Evolutionary conservation across 352 stramenopile genomes (phyloP).

Genomic region (Nothophytophthora sp.): DNA sequence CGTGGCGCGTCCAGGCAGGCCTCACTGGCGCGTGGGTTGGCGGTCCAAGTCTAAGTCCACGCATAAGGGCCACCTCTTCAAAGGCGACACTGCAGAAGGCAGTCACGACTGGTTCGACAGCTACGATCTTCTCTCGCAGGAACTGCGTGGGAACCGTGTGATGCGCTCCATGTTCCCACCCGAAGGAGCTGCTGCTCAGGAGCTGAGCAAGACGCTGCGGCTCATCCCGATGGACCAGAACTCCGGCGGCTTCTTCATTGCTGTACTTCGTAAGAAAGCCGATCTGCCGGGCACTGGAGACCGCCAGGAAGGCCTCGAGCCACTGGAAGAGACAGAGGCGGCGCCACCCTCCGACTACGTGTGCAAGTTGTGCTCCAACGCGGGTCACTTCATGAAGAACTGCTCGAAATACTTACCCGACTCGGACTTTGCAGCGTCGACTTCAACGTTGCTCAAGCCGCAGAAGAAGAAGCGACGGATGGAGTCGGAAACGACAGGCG

Average conservation of each 20-base stretch:
- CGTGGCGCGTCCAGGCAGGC: conserved; percentile 48
- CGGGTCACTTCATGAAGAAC: conserved; percentile 80
- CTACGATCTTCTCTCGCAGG: conserved; percentile 58
- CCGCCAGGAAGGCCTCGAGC: conserved; percentile 48
- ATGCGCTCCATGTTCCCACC: conserved; percentile 88
- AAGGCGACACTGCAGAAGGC: conserved; percentile 15
- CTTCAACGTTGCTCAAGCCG: conserved; percentile 22
- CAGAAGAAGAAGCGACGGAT: conserved; percentile 56
- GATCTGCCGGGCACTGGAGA: conserved; percentile 50
- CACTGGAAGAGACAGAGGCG: conserved; percentile 49
- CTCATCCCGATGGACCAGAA: conserved; percentile 98
- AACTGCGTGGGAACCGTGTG: conserved; percentile 68
- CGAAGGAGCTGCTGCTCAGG: conserved; percentile 20
- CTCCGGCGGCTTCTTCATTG: conserved; percentile 99
- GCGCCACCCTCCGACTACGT: conserved; percentile 60
- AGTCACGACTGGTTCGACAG: conserved; percentile 74
- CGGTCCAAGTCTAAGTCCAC: conserved; percentile 88
- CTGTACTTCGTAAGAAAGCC: conserved; percentile 90
- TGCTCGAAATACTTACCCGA: conserved; percentile 63
- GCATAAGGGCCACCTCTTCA: conserved; percentile 79
- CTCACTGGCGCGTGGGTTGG: conserved; percentile 78
- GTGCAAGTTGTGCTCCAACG: conserved; percentile 69
- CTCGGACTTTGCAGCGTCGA: conserved; percentile 31
- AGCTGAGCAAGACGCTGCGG: conserved; percentile 92
- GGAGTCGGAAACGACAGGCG: conserved; percentile 7